Evolutionary conservation across 495 filamentous ascomycete genomes (phyloP).

Genomic region (Talaromyces nanjingensis): DNA sequence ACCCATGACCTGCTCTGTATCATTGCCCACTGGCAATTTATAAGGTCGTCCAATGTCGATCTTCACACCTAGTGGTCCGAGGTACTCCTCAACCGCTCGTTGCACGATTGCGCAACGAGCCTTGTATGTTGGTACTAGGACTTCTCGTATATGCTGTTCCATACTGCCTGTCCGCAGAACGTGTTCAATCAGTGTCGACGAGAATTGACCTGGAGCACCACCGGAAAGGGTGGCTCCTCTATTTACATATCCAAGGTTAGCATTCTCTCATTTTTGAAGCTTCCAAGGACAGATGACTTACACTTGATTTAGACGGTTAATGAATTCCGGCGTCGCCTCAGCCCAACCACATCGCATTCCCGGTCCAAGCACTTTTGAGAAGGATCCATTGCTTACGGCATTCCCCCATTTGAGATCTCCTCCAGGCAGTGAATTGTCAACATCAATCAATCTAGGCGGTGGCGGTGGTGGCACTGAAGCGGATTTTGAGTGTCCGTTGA

Average conservation of each 20-base stretch:
- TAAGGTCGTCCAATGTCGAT: constrained; percentile 22
- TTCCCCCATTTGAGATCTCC: constrained; percentile 46
- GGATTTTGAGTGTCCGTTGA: not conserved
- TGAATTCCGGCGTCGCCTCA: constrained; percentile 53
- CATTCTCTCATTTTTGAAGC: too few species aligned
- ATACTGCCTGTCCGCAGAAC: constrained; percentile 27
- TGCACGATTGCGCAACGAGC: constrained; percentile 26
- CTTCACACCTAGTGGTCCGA: constrained; percentile 47
- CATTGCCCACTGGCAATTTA: constrained; percentile 34
- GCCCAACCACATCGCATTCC: constrained; percentile 67
- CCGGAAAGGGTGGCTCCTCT: constrained; percentile 60
- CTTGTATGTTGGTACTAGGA: constrained; percentile 34
- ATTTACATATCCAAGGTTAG: not conserved
- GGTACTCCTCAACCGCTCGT: constrained; percentile 36
- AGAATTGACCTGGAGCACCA: constrained; percentile 61
- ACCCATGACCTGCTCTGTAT: constrained; percentile 26
- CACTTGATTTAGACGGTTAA: constrained; percentile 47
- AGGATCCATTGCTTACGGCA: constrained; percentile 60
- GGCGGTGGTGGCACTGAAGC: not conserved
- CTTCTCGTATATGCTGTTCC: constrained; percentile 30
- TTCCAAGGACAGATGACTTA: constrained; percentile 18
- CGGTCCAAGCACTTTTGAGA: constrained; percentile 63
- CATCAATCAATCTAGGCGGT: not conserved
- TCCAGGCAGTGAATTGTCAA: not conserved
- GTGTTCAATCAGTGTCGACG: constrained; percentile 51